These are phyloP conservation scores for Wallacemonas sp. DNA, from an alignment of 208 protist species.

Conservation along the genomic window DNA sequence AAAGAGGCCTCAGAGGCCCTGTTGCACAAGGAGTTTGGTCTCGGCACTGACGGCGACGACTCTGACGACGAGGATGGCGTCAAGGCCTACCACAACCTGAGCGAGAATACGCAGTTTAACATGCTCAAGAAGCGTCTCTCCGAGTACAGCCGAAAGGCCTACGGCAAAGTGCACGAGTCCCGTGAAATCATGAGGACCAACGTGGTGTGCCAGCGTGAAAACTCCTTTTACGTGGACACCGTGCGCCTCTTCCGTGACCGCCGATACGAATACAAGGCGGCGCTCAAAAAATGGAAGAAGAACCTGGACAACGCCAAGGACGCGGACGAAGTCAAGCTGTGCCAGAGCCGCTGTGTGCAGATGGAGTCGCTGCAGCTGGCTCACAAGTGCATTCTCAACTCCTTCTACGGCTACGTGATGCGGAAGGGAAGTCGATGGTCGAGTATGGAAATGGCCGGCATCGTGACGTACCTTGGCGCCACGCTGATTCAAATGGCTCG, in stretches of 20 bases:
- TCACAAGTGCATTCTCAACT: constrained; percentile 99
- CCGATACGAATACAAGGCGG: constrained; percentile 99
- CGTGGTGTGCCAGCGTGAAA: constrained; percentile 99
- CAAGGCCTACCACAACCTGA: constrained; percentile 85
- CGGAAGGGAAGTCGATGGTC: constrained; percentile 98
- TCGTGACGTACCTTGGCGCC: constrained; percentile 97
- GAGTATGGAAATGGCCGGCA: constrained; percentile 99
- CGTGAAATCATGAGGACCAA: constrained; percentile 86
- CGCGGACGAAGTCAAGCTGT: constrained; percentile 84
- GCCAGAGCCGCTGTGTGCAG: constrained; percentile 94
- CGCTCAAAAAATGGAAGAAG: constrained; percentile 96
- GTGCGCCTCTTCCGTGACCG: constrained; percentile 99
- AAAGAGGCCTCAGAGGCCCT: constrained; percentile 69
- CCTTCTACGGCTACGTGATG: constrained; percentile 99
- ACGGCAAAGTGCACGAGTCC: constrained; percentile 97
- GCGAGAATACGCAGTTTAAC: constrained; percentile 90
- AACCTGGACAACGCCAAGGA: constrained; percentile 86
- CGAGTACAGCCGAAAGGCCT: constrained; percentile 97
- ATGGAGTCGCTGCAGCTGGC: constrained; percentile 99
- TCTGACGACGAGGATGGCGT: constrained; percentile 52
- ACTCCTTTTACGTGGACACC: constrained; percentile 99
- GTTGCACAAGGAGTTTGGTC: constrained; percentile 41
- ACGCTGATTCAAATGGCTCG: constrained; percentile 99
- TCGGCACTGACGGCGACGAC: constrained; percentile 19
- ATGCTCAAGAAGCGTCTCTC: constrained; percentile 95